Evolutionary conservation across 257 asterid genomes (phyloP).

Genomic region (Fraxinus quadrangulata): DNA sequence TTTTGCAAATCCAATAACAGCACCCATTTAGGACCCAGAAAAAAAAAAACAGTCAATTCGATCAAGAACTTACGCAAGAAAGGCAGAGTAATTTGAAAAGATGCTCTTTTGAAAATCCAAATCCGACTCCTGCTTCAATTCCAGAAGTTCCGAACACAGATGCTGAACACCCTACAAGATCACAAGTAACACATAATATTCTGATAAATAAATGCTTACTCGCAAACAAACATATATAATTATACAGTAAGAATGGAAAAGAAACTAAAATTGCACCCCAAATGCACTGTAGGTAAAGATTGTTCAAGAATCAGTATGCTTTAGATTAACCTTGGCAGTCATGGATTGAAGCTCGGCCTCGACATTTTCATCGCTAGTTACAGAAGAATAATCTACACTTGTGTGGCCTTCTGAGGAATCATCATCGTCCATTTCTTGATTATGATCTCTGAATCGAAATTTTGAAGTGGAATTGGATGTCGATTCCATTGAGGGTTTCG

Average conservation of each 20-base stretch:
- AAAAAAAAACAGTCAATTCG: not conserved
- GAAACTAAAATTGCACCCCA: not conserved
- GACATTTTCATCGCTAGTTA: slow-evolving; percentile 41
- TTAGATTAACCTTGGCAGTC: slow-evolving; percentile 67
- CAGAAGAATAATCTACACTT: slow-evolving; percentile 44
- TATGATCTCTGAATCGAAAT: slow-evolving; percentile 62
- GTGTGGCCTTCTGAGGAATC: slow-evolving; percentile 41
- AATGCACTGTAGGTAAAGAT: too few relatives aligned
- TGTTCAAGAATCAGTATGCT: not conserved
- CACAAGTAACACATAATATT: not conserved
- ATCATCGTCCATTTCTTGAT: slow-evolving; percentile 33
- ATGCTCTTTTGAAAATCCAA: slow-evolving; percentile 72
- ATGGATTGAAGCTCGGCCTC: slow-evolving; percentile 65
- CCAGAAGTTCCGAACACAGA: slow-evolving; percentile 79
- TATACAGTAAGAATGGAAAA: not conserved
- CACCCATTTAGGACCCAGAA: not conserved
- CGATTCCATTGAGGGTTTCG: slow-evolving; percentile 36
- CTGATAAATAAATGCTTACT: not conserved
- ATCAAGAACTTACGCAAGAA: slow-evolving; percentile 52
- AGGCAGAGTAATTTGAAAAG: slow-evolving; percentile 57
- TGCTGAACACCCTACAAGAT: slow-evolving; percentile 65
- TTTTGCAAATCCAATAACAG: not conserved
- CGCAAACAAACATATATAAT: not conserved
- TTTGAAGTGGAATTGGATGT: slow-evolving; percentile 38
- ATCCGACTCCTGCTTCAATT: slow-evolving; percentile 69